phyloP scores from a whole-genome alignment of 257 asterid genomes.

The Salvia rosmarinus region DNA sequence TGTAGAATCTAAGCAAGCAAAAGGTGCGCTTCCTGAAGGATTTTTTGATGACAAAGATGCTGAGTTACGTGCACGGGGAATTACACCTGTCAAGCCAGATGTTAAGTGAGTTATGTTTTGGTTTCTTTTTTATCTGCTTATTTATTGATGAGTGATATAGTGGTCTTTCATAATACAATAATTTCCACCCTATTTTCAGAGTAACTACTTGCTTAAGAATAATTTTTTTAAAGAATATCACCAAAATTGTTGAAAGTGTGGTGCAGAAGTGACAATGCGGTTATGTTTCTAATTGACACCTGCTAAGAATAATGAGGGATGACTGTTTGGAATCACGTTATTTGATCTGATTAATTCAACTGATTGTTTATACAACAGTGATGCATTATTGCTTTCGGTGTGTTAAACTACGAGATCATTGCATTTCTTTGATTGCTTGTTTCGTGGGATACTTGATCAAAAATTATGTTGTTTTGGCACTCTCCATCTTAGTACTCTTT shows the following conservation, averaged over 20 bases:
- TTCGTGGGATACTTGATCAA: not conserved
- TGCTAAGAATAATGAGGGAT: constrained; percentile 16
- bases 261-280: not conserved
- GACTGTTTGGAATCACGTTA: not conserved
- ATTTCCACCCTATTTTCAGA: not conserved
- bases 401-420: not conserved
- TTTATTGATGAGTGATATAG: constrained; percentile 11
- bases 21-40: constrained; percentile 84
- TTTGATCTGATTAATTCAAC: not conserved
- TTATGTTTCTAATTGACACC: not conserved
- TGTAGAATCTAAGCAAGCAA: constrained; percentile 62
- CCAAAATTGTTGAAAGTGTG: not conserved
- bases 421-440: not conserved
- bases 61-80: constrained; percentile 92
- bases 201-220: constrained; percentile 6
- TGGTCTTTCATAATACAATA: not conserved
- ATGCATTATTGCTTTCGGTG: not conserved
- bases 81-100: constrained; percentile 85
- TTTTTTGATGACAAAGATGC: constrained; percentile 94
- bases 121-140: not conserved
- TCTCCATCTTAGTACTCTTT: not conserved
- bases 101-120: constrained; percentile 62
- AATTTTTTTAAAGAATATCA: not conserved
- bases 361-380: not conserved
- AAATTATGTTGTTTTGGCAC: not conserved